phyloP scores from a whole-genome alignment of 306 rosid genomes.

The Cotoneaster glaucophyllus region DNA sequence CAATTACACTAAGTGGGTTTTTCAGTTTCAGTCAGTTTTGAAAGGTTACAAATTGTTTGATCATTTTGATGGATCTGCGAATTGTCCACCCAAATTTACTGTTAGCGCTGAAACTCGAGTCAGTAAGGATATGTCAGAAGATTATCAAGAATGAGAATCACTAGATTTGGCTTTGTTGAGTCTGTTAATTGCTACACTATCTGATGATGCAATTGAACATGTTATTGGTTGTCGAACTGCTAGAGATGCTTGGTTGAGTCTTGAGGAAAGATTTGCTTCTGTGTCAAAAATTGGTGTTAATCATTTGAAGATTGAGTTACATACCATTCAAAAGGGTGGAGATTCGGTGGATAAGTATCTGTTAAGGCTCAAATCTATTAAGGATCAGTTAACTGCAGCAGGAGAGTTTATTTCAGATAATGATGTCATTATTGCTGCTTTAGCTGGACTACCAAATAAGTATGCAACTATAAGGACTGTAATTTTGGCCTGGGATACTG shows the following conservation, averaged over 20 bases:
- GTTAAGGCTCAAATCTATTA: background rate
- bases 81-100: background rate
- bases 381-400: background rate
- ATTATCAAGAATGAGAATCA: too few species aligned
- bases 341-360: background rate
- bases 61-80: background rate
- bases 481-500: too few species aligned
- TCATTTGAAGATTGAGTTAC: background rate
- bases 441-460: too few species aligned
- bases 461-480: too few species aligned
- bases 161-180: too few species aligned
- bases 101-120: background rate
- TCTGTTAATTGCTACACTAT: background rate
- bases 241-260: background rate
- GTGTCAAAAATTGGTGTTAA: background rate
- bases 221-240: background rate
- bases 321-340: background rate
- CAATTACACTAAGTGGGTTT: background rate
- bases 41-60: background rate
- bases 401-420: background rate
- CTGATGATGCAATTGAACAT: background rate
- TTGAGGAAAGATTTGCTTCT: background rate
- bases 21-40: too few species aligned
- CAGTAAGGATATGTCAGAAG: accelerated
- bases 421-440: too few species aligned